These are phyloP conservation scores for Citrus reticulata DNA, from an alignment of 345 rosid genomes.

Conservation along the genomic window DNA sequence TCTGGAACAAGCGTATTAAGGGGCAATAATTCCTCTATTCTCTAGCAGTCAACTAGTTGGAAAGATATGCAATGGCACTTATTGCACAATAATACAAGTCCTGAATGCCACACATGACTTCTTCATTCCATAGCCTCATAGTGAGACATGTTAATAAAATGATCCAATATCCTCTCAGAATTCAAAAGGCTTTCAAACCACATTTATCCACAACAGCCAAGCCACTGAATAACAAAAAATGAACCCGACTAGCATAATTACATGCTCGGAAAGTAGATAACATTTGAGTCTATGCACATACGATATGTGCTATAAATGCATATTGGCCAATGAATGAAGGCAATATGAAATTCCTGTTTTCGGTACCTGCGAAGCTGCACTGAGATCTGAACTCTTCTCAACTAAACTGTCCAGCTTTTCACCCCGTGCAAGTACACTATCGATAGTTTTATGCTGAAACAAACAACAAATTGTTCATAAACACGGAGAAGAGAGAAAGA, in stretches of 20 bases:
- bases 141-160: not conserved
- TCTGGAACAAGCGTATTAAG: not conserved
- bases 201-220: not conserved
- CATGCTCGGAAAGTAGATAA: not conserved
- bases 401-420: conserved; percentile 96
- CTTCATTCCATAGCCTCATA: not conserved
- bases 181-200: not conserved
- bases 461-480: conserved; percentile 4
- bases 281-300: not conserved
- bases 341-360: not conserved
- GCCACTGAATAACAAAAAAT: not conserved
- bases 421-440: conserved; percentile 95
- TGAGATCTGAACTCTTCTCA: conserved; percentile 96
- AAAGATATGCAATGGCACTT: not conserved
- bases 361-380: conserved; percentile 92
- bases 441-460: conserved; percentile 93
- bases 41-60: not conserved
- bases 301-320: not conserved
- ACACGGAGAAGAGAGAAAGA: not conserved
- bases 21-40: not conserved
- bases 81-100: not conserved
- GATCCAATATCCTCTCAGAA: not conserved
- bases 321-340: not conserved
- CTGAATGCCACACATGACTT: not conserved
- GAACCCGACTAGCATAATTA: not conserved